phyloP scores from a whole-genome alignment of 164 flowering plant genomes.

The Buxus sempervirens region DNA sequence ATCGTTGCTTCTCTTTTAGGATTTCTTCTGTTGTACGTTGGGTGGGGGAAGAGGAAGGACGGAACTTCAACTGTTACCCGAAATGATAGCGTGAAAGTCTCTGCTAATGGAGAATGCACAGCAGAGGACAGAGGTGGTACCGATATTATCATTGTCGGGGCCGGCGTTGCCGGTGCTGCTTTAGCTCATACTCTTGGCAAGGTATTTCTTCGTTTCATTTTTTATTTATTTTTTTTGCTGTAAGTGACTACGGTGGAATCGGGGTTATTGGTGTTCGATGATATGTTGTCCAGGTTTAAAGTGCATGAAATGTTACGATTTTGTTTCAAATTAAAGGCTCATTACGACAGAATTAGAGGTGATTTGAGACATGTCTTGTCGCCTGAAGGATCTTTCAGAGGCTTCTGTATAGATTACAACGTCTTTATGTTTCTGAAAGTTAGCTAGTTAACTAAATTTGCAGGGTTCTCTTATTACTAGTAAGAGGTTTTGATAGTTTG shows the following conservation, averaged over 20 bases:
- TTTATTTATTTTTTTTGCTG: background rate
- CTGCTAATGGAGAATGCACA: slow-evolving; percentile 25
- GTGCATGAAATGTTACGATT: background rate
- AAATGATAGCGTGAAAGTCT: background rate
- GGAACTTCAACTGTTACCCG: background rate
- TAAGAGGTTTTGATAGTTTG: too few relatives aligned
- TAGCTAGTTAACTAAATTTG: too few relatives aligned
- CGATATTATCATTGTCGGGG: slow-evolving; percentile 83
- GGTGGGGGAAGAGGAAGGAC: background rate
- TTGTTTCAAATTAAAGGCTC: too few relatives aligned
- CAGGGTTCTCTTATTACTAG: too few relatives aligned
- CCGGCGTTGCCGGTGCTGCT: slow-evolving; percentile 95
- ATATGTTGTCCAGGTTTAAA: background rate
- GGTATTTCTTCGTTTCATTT: slow-evolving; percentile 32
- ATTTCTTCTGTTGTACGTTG: slow-evolving; percentile 1
- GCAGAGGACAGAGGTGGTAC: slow-evolving; percentile 19
- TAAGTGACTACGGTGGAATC: too few relatives aligned
- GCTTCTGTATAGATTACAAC: too few relatives aligned
- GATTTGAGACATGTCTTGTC: too few relatives aligned
- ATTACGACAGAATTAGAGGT: too few relatives aligned
- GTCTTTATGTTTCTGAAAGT: too few relatives aligned
- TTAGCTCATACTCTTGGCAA: slow-evolving; percentile 84
- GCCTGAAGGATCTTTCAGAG: too few relatives aligned
- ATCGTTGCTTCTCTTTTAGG: slow-evolving; percentile 19
- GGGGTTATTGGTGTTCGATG: too few relatives aligned